A percentile compares a stretch with the other conserved stretches of the same genome.
phyloP scores from a whole-genome alignment of 2,329 filamentous ascomycete species.

The Neocatenulostroma microsporum region DNA sequence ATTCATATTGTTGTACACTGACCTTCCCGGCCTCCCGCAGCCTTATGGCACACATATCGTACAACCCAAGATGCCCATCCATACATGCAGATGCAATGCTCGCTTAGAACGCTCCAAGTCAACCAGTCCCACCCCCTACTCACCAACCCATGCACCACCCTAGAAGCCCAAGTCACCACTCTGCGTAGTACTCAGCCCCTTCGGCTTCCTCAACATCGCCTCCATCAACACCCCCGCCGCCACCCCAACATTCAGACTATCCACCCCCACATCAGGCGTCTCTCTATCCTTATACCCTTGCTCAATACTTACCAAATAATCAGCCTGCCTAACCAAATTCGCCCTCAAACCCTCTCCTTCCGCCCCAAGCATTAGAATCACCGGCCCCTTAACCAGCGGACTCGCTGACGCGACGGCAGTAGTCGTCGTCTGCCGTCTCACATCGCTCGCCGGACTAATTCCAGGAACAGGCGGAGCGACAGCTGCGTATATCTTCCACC shows the following conservation, averaged over 20 bases:
- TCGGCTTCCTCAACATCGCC: constrained; percentile 43
- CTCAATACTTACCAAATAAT: constrained; percentile 56
- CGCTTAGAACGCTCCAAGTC: too few species aligned
- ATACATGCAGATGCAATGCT: too few species aligned
- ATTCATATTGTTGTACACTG: too few species aligned
- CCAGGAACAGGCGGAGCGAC: constrained; percentile 35
- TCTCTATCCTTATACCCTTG: constrained; percentile 7
- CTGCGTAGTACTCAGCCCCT: too few species aligned
- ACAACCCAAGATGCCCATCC: too few species aligned
- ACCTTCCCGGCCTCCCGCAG: too few species aligned
- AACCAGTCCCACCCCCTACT: too few species aligned
- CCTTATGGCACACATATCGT: too few species aligned
- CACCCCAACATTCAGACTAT: constrained; percentile 90
- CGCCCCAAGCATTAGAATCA: constrained; percentile 73
- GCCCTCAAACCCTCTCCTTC: constrained; percentile 68
- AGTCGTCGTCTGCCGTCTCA: constrained; percentile 3
- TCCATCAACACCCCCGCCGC: constrained; percentile 70
- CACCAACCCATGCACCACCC: too few species aligned
- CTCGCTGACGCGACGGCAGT: constrained; percentile 13
- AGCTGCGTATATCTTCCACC: constrained; percentile 80
- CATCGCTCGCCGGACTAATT: too few species aligned
- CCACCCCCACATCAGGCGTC: constrained; percentile 52
- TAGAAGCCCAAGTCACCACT: not conserved
- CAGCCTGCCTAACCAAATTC: constrained; percentile 56
- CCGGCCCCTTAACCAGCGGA: constrained; percentile 46